phyloP scores from a whole-genome alignment of 169 alveolate genomes.

The Babesia bigemina region DNA sequence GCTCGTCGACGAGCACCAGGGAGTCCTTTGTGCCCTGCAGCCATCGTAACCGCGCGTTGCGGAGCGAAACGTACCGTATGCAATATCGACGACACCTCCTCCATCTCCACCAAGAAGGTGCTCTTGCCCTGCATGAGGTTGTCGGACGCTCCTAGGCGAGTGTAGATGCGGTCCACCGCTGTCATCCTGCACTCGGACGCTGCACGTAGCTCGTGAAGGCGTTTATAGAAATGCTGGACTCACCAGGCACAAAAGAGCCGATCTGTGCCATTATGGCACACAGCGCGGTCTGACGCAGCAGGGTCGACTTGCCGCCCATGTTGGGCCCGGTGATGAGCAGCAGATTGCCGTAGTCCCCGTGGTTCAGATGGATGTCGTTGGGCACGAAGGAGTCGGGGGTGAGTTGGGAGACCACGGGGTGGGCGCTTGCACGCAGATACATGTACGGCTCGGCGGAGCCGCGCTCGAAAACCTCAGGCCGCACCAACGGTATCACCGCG shows the following conservation, averaged over 20 bases:
- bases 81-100: conserved; percentile 89
- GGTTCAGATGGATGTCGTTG: conserved; percentile 72
- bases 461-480: conserved; percentile 39
- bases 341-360: conserved; percentile 33
- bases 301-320: conserved; percentile 99
- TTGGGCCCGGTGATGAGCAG: conserved; percentile 99
- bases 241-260: conserved; percentile 98
- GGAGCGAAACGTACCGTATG: conserved; percentile 63
- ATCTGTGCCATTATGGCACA: conserved; percentile 96
- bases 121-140: conserved; percentile 96
- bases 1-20: conserved; percentile 95
- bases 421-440: conserved; percentile 23
- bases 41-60: too few species aligned
- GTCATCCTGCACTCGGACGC: conserved; percentile 80
- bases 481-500: conserved; percentile 38
- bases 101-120: conserved; percentile 97
- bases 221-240: background rate
- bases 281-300: conserved; percentile 94
- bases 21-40: conserved; percentile 84
- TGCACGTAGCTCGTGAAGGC: background rate
- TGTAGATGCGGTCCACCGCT: conserved; percentile 96
- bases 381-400: conserved; percentile 77
- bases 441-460: conserved; percentile 22
- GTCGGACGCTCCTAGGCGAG: conserved; percentile 99
- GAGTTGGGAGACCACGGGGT: conserved; percentile 53